phyloP scores from a whole-genome alignment of 2,329 filamentous ascomycete species.

The Endothia cerciana region DNA sequence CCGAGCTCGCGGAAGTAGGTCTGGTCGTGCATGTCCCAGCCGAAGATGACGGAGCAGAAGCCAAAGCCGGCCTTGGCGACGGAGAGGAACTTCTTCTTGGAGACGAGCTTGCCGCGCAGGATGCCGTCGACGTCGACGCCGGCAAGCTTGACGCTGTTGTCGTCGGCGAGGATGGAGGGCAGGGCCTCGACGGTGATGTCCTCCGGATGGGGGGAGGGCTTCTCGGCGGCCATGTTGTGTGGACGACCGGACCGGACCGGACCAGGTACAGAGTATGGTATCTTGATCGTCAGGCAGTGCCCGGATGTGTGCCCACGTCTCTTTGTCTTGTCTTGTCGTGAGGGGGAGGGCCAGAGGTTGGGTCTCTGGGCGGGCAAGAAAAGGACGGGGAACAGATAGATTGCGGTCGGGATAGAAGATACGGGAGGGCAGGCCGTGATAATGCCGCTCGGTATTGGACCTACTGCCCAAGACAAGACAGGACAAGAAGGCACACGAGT shows the following conservation, averaged over 20 bases:
- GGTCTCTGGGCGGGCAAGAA: too few species aligned
- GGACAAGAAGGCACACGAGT: background rate
- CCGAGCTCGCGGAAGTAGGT: conserved; percentile 85
- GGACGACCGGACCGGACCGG: background rate
- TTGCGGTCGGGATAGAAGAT: background rate
- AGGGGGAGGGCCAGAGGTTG: too few species aligned
- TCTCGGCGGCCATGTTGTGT: conserved; percentile 34
- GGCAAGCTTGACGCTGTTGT: conserved; percentile 83
- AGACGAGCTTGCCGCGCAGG: conserved; percentile 86
- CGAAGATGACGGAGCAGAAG: conserved; percentile 93
- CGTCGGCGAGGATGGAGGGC: conserved; percentile 67
- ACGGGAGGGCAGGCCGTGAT: too few species aligned
- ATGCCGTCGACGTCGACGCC: conserved; percentile 87
- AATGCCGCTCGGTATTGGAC: background rate
- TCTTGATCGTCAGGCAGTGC: too few species aligned
- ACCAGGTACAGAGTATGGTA: background rate
- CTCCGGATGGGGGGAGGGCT: conserved; percentile 28
- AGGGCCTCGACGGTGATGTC: conserved; percentile 66
- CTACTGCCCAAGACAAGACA: background rate
- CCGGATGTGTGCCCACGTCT: too few species aligned
- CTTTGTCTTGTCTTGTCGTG: background rate
- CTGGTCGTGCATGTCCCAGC: conserved; percentile 96
- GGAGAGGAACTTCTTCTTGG: conserved; percentile 90
- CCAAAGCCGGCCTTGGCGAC: conserved; percentile 82
- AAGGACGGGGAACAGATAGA: background rate